phyloP scores from a whole-genome alignment of 164 flowering plant species.

The Dillenia turbinata region DNA sequence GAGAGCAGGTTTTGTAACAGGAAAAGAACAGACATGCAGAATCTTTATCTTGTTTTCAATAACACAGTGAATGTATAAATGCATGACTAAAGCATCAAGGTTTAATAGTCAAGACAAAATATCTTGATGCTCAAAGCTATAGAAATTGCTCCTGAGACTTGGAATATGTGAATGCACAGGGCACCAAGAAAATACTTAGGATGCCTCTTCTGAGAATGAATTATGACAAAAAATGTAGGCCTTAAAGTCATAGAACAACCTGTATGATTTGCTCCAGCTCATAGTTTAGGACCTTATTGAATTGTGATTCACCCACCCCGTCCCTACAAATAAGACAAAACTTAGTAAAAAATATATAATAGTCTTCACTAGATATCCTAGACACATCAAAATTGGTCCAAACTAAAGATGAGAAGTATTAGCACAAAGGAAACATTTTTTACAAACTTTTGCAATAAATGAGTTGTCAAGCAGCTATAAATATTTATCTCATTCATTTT shows the following conservation, averaged over 20 bases:
- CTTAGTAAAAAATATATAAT: neutral
- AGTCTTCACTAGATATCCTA: no score
- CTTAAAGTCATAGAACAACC: slow-evolving; percentile 19
- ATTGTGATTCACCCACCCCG: slow-evolving; percentile 82
- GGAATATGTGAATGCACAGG: no score
- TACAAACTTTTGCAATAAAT: no score
- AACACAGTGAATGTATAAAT: neutral
- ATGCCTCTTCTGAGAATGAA: no score
- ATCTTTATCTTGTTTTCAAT: neutral
- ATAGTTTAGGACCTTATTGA: slow-evolving; percentile 68
- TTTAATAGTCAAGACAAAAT: neutral
- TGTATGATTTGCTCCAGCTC: slow-evolving; percentile 77
- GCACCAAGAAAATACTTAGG: no score
- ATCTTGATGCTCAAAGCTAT: neutral
- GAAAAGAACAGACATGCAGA: neutral
- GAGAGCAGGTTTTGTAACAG: neutral
- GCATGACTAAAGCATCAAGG: no score
- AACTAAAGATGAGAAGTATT: neutral
- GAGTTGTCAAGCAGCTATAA: no score
- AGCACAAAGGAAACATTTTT: no score
- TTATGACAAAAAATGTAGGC: no score
- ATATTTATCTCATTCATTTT: no score
- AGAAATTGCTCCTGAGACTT: neutral
- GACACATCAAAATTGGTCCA: neutral
- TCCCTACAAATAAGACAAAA: slow-evolving; percentile 44